phyloP scores from a whole-genome alignment of 2,329 filamentous ascomycete species.

The Xylaria polymorpha region DNA sequence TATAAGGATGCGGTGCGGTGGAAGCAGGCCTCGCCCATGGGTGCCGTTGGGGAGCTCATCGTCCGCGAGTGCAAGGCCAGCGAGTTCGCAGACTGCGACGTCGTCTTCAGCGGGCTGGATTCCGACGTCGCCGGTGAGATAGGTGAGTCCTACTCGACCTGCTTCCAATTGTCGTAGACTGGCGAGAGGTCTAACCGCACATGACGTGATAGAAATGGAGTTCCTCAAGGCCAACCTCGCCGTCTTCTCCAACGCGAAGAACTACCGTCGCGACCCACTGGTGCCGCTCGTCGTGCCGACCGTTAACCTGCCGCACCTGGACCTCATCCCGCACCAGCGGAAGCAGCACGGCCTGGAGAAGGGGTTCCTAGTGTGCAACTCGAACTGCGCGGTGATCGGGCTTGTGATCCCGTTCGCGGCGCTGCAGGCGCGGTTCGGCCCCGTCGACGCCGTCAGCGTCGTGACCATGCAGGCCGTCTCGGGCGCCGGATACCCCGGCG shows the following conservation, averaged over 20 bases:
- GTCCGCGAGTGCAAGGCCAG: slow-evolving; percentile 86
- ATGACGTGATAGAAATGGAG: slow-evolving; percentile 74
- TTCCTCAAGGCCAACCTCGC: slow-evolving; percentile 89
- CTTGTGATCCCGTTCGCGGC: slow-evolving; percentile 95
- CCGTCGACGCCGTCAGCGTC: slow-evolving; percentile 78
- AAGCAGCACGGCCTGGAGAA: slow-evolving; percentile 77
- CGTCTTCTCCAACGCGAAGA: slow-evolving; percentile 98
- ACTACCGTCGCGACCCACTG: slow-evolving; percentile 89
- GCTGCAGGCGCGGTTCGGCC: slow-evolving; percentile 85
- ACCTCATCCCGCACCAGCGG: slow-evolving; percentile 89
- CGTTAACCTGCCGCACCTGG: slow-evolving; percentile 89
- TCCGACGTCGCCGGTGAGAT: slow-evolving; percentile 92
- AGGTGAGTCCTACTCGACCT: slow-evolving; percentile 65
- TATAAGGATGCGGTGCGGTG: slow-evolving; percentile 94
- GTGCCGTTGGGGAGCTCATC: slow-evolving; percentile 80
- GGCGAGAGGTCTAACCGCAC: neutral
- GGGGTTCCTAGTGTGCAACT: slow-evolving; percentile 97
- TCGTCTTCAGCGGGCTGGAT: slow-evolving; percentile 93
- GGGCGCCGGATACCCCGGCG: slow-evolving; percentile 89
- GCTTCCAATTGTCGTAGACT: no score
- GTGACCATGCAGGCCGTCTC: slow-evolving; percentile 96
- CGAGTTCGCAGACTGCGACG: slow-evolving; percentile 88
- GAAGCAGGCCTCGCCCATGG: slow-evolving; percentile 92
- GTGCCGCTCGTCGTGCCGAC: slow-evolving; percentile 95
- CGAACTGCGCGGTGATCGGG: slow-evolving; percentile 97